A percentile compares a stretch with the other conserved stretches of the same genome.
phyloP scores from a whole-genome alignment of 2,329 filamentous ascomycete genomes.

The Aureobasidium sp. region DNA sequence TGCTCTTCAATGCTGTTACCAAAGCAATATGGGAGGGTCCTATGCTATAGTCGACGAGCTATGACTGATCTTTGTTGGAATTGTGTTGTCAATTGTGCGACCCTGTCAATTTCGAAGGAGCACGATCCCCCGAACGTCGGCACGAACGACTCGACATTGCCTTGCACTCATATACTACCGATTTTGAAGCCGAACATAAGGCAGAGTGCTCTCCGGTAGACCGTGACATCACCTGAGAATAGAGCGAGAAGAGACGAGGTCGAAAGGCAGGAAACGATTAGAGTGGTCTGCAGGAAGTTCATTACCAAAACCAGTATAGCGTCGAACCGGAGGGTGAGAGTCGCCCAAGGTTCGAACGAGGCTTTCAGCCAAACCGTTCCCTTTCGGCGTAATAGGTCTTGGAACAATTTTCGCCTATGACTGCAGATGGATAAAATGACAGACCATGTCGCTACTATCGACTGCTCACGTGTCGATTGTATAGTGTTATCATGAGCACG shows the following conservation, averaged over 20 bases:
- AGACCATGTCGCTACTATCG: slow-evolving; percentile 4
- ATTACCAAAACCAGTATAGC: neutral
- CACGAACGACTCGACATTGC: neutral
- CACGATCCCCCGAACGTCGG: neutral
- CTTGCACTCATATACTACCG: neutral
- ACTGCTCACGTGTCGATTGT: slow-evolving; percentile 2
- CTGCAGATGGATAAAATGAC: slow-evolving; percentile 1
- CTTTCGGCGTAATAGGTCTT: slow-evolving; percentile 2
- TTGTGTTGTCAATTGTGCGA: neutral
- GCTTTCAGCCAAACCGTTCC: neutral
- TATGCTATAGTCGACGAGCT: neutral
- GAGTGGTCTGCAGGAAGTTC: neutral
- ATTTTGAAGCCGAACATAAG: neutral
- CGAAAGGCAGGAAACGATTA: neutral
- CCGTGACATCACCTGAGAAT: neutral
- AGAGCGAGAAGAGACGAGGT: neutral
- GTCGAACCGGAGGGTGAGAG: neutral
- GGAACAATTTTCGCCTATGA: neutral
- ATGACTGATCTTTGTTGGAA: neutral
- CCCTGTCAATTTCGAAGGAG: neutral
- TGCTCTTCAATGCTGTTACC: neutral
- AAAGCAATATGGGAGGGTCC: neutral
- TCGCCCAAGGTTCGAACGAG: slow-evolving; percentile 3
- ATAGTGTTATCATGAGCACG: slow-evolving; percentile 6
- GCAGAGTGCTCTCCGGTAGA: neutral